phyloP scores from a whole-genome alignment of 768 basidiomycete species.

The Boletus barrowsii region DNA sequence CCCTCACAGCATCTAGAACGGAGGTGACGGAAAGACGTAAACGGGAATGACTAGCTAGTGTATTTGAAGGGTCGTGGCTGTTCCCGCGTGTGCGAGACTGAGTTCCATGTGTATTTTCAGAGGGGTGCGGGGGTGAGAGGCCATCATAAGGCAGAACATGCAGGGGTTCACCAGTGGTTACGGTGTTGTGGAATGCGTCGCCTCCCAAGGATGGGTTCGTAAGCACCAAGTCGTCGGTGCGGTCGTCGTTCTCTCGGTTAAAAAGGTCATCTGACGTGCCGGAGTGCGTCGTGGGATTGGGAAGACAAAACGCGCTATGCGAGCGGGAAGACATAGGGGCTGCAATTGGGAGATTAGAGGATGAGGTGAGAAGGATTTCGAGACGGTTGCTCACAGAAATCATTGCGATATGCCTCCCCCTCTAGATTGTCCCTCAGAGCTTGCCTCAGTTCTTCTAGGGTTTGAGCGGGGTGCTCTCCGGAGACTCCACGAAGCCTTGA shows the following conservation, averaged over 20 bases:
- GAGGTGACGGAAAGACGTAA: slow-evolving; percentile 16
- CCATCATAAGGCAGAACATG: neutral
- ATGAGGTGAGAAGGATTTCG: neutral
- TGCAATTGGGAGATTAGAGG: neutral
- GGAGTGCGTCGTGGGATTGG: neutral
- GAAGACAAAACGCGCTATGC: neutral
- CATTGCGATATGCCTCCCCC: neutral
- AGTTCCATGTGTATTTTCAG: neutral
- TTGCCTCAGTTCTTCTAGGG: slow-evolving; percentile 23
- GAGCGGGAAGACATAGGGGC: neutral
- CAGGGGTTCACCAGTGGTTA: slow-evolving; percentile 23
- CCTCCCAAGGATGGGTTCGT: neutral
- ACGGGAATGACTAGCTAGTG: slow-evolving; percentile 10
- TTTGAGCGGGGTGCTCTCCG: slow-evolving; percentile 12
- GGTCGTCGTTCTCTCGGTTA: neutral
- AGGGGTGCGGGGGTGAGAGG: slow-evolving; percentile 1
- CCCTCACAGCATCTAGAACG: slow-evolving; percentile 20
- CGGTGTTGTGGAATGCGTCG: slow-evolving; percentile 29
- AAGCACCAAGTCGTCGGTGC: neutral
- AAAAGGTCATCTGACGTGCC: slow-evolving; percentile 3
- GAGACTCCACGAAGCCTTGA: neutral
- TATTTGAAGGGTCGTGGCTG: neutral
- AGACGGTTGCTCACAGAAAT: neutral
- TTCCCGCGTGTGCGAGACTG: neutral
- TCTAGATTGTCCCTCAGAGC: slow-evolving; percentile 10